Evolutionary conservation across 1,284 basidiomycete species (phyloP).

Genomic region (Gastroboletus turbinatus): DNA sequence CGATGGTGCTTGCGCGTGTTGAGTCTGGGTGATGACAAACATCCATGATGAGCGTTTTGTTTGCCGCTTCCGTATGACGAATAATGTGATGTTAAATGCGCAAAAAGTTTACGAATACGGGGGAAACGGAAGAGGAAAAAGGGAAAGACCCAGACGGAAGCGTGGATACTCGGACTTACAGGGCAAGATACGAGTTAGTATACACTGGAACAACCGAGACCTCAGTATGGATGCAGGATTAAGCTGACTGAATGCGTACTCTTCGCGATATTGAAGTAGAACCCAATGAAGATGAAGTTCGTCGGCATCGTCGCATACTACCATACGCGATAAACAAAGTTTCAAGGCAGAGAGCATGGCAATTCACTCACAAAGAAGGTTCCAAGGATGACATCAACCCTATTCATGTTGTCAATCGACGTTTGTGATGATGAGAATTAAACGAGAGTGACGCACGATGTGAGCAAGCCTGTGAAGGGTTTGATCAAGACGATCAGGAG

Average conservation of each 20-base stretch:
- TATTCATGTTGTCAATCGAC: conserved; percentile 16
- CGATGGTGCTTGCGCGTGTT: conserved; percentile 45
- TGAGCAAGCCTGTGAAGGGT: conserved; percentile 9
- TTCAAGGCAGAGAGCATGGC: not conserved
- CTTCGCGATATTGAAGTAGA: conserved; percentile 53
- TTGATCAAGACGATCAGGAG: not conserved
- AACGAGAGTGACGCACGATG: conserved; percentile 9
- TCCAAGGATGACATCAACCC: conserved; percentile 46
- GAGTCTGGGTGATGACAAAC: conserved; percentile 25
- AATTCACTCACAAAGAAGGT: conserved; percentile 37
- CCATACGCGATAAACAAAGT: not conserved
- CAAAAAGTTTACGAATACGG: not conserved
- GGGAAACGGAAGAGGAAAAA: not conserved
- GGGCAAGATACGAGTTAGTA: conserved; percentile 51
- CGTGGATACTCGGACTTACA: conserved; percentile 16
- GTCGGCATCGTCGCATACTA: conserved; percentile 47
- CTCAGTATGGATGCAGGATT: not conserved
- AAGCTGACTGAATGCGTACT: conserved; percentile 32
- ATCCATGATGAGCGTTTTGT: not conserved
- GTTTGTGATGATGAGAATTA: not conserved
- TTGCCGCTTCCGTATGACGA: not conserved
- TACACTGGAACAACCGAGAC: conserved; percentile 37
- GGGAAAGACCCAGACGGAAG: not conserved
- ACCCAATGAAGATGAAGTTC: conserved; percentile 52
- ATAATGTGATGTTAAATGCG: not conserved